A percentile compares a stretch with the other conserved stretches of the same genome.
These are phyloP conservation scores for Populus ilicifolia DNA, from an alignment of 345 rosid genomes.

Conservation along the genomic window DNA sequence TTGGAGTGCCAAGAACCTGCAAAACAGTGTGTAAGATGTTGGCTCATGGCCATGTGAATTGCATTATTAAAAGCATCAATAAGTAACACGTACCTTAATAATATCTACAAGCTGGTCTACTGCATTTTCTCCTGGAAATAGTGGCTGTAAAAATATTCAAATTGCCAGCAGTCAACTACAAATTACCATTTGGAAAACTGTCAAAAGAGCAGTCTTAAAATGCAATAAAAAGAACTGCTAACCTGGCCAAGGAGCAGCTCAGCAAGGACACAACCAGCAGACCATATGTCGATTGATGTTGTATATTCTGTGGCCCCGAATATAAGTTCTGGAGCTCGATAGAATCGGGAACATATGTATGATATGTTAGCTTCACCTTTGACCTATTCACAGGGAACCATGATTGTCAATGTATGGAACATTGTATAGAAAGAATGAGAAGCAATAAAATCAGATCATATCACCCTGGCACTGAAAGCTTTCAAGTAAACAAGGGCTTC, in stretches of 20 bases:
- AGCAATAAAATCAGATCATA: not conserved
- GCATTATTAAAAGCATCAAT: not conserved
- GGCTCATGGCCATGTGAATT: not conserved
- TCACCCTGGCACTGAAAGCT: not conserved
- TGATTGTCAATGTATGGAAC: not conserved
- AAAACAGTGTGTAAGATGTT: not conserved
- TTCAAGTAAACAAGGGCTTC: not conserved
- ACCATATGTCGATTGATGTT: conserved; percentile 36
- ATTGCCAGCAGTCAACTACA: not conserved
- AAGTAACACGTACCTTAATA: conserved; percentile 22
- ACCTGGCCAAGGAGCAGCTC: conserved; percentile 37
- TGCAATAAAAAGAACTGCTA: not conserved
- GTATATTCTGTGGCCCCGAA: conserved; percentile 34
- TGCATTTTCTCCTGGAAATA: conserved; percentile 37
- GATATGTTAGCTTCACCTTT: conserved; percentile 33
- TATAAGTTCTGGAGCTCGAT: conserved; percentile 38
- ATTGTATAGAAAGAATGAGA: not conserved
- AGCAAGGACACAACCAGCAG: conserved; percentile 38
- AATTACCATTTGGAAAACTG: not conserved
- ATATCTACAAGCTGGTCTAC: conserved; percentile 38
- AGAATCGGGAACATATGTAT: conserved; percentile 35
- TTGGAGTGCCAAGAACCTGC: conserved; percentile 37
- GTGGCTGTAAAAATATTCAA: conserved; percentile 17
- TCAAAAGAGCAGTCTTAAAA: not conserved
- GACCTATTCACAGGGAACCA: conserved; percentile 17